Evolutionary conservation across 75 land plant species (phyloP), one percentile per base, ranked within the genome.

Genomic region (Picea glauca): DNA sequence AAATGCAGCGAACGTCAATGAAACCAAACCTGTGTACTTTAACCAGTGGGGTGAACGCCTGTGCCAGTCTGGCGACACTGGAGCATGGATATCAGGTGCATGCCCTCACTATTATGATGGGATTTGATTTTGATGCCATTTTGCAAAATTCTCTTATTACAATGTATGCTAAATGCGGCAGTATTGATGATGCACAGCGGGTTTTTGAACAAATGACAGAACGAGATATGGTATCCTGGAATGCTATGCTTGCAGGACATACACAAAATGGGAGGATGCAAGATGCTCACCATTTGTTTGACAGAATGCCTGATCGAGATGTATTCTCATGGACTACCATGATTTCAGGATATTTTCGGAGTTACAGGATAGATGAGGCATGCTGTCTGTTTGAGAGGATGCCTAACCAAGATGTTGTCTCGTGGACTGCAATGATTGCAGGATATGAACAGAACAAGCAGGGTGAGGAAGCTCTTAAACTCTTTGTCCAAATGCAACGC

Each of bases 371-470:
- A 38, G 56, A 59, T 32, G 81, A 84, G 46, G 88, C 86, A 79
- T 8, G 18, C 60, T 58, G 83, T 35, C 73, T 87, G 30, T 92
- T 92, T 60, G 72, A 80, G 57, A 81, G 20, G n/a, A 90, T 92
- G 92, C 87, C 81, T 20, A 80, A 83, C 26, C 84, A 76, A 61
- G 35, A 85, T 14, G 56, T 85, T 35, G 76, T 81, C 60, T 84
- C 90, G 56, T 86, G 90, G 59, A 90, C 85, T 83, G 86, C 81
- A 35, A 18, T 35, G 72, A 38, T 33, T 35, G 17, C 43, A 35
- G 72, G 72, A 67, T 33, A 67, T 20, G 14, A 15, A 3, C 46
- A 15, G 46, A 4, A 35, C 33, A 6, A 7, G 5, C 43, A 35
- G 20, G 31, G 38, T 5, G 72, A 67, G 72, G 46, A 11, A 67